These are phyloP conservation scores for Fagopyrum tataricum DNA, from an alignment of 148 eudicot genomes.

Conservation along the genomic window DNA sequence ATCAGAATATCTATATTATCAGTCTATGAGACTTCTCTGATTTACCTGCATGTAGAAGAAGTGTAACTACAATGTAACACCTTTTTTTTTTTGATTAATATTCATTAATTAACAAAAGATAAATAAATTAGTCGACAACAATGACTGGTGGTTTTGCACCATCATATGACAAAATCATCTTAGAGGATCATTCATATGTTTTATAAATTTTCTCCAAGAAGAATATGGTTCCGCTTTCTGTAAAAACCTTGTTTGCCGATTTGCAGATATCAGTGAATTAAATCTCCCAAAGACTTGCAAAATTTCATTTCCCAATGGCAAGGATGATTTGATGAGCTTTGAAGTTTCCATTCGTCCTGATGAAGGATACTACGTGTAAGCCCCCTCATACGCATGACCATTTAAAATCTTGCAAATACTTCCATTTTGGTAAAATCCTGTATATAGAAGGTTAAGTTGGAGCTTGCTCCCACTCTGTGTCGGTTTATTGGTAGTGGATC, in stretches of 20 bases:
- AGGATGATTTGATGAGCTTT: conserved; percentile 83
- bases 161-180: too few species aligned
- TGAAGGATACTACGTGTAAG: conserved; percentile 79
- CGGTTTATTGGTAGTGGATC: background rate
- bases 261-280: conserved; percentile 75
- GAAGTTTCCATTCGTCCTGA: conserved; percentile 79
- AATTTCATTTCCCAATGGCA: conserved; percentile 69
- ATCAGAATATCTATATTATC: background rate
- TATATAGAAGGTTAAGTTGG: background rate
- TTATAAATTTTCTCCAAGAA: too few species aligned
- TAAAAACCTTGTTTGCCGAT: background rate
- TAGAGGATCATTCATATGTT: too few species aligned
- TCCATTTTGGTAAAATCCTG: background rate
- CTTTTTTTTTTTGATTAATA: too few species aligned
- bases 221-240: background rate
- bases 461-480: background rate
- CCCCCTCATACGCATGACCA: background rate
- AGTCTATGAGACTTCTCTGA: too few species aligned
- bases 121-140: too few species aligned
- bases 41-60: too few species aligned
- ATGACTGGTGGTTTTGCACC: too few species aligned
- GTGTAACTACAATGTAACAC: too few species aligned
- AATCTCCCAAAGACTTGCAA: conserved; percentile 66
- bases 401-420: background rate
- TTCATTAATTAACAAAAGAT: too few species aligned